These are phyloP conservation scores for Quercus cerris DNA, from an alignment of 306 rosid species.

Conservation along the genomic window DNA sequence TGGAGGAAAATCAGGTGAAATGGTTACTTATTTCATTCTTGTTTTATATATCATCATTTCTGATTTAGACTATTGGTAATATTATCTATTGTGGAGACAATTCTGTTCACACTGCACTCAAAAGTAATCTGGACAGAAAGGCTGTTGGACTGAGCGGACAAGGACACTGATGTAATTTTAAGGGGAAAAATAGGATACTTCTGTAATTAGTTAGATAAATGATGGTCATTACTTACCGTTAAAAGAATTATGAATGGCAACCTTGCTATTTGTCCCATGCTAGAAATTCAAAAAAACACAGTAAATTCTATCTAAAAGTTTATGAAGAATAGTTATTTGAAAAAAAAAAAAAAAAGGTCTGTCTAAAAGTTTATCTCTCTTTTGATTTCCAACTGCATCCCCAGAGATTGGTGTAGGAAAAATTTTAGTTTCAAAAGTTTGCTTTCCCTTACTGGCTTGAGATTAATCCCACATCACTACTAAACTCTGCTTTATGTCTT, in stretches of 20 bases:
- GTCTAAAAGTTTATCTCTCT: not conserved
- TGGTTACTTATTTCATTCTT: slow-evolving; percentile 3
- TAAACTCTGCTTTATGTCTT: slow-evolving; percentile 6
- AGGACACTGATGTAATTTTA: not conserved
- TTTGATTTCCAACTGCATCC: not conserved
- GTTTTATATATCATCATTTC: not conserved
- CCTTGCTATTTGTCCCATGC: not conserved
- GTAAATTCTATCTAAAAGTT: not conserved
- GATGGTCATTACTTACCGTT: not conserved
- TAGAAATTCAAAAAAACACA: not conserved
- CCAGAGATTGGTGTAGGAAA: too few relatives aligned
- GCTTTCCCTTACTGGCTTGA: too few relatives aligned
- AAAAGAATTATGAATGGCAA: slow-evolving; percentile 2
- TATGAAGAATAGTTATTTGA: not conserved
- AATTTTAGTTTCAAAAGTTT: too few relatives aligned
- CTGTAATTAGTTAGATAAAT: not conserved
- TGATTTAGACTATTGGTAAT: not conserved
- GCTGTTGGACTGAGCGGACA: not conserved
- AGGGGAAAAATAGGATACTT: not conserved
- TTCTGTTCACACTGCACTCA: not conserved
- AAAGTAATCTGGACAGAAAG: not conserved
- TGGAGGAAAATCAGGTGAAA: slow-evolving; percentile 87
- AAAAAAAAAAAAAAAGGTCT: not conserved
- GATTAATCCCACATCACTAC: slow-evolving; percentile 6
- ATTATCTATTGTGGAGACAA: not conserved